Evolutionary conservation across 345 rosid species (phyloP).

Genomic region (Salix exigua): DNA sequence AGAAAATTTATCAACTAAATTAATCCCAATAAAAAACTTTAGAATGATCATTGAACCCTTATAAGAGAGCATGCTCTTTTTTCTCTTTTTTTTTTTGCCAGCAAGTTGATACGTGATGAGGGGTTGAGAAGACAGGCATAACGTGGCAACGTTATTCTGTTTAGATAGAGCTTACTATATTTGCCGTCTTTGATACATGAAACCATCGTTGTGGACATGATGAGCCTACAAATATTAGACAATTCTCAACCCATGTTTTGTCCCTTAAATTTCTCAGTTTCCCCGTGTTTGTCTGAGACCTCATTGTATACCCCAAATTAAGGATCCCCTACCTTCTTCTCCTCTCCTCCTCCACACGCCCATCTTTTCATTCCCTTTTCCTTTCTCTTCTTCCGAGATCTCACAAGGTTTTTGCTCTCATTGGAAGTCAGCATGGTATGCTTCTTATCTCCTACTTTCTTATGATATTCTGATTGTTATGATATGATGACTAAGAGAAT

Average conservation of each 20-base stretch:
- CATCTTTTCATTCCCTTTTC: constrained; percentile 28
- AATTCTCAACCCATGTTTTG: constrained; percentile 32
- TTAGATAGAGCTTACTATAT: background rate
- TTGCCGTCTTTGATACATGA: background rate
- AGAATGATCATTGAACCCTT: background rate
- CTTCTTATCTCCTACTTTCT: background rate
- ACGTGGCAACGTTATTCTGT: background rate
- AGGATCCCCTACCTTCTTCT: constrained; percentile 42
- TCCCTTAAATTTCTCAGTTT: constrained; percentile 38
- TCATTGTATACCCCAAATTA: constrained; percentile 34
- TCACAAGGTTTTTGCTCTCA: constrained; percentile 23
- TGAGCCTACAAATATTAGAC: constrained; percentile 19
- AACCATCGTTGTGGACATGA: constrained; percentile 23
- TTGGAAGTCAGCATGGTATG: constrained; percentile 48
- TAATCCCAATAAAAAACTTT: background rate
- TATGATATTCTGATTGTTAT: background rate
- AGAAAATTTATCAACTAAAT: no score
- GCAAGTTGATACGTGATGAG: background rate
- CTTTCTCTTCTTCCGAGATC: constrained; percentile 24
- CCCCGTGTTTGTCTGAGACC: constrained; percentile 29
- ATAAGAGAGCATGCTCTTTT: background rate
- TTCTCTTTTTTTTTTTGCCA: background rate
- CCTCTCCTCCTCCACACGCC: constrained; percentile 8
- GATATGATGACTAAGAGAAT: background rate
- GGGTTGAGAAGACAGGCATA: background rate